These are phyloP conservation scores for Verticillium albo-atrum DNA, from an alignment of 2,329 filamentous ascomycete species.

Conservation along the genomic window DNA sequence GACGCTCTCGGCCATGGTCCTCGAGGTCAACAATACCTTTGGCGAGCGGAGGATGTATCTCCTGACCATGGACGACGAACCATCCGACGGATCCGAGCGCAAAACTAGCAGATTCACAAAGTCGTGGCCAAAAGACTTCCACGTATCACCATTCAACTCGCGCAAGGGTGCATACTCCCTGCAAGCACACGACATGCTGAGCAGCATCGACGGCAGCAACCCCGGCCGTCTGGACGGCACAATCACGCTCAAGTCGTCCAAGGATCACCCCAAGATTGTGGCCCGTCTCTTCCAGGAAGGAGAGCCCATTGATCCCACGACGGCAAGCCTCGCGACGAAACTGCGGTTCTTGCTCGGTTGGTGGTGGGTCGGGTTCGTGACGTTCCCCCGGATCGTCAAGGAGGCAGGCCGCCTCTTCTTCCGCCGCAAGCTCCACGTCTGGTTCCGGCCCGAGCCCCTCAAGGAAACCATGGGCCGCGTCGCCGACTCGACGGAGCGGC, in stretches of 20 bases:
- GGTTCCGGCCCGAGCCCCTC: slow-evolving; percentile 60
- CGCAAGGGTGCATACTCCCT: slow-evolving; percentile 51
- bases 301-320: slow-evolving; percentile 42
- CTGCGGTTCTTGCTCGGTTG: slow-evolving; percentile 46
- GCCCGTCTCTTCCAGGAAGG: slow-evolving; percentile 54
- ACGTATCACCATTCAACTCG: slow-evolving; percentile 72
- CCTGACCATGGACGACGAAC: slow-evolving; percentile 32
- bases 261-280: slow-evolving; percentile 56
- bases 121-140: slow-evolving; percentile 66
- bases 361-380: slow-evolving; percentile 65
- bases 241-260: slow-evolving; percentile 57
- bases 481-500: slow-evolving; percentile 44
- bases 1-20: slow-evolving; percentile 57
- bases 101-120: slow-evolving; percentile 31
- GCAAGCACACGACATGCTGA: slow-evolving; percentile 41
- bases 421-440: slow-evolving; percentile 53
- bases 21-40: slow-evolving; percentile 76
- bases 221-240: slow-evolving; percentile 48
- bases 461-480: slow-evolving; percentile 48
- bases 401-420: slow-evolving; percentile 58
- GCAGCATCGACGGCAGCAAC: slow-evolving; percentile 15
- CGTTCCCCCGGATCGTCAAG: slow-evolving; percentile 60
- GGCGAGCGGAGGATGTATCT: slow-evolving; percentile 66
- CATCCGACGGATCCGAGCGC: neutral
- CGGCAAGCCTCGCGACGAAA: slow-evolving; percentile 37